phyloP scores from a whole-genome alignment of 1,284 basidiomycete species.

The Tilletiopsis washingtonensis region DNA sequence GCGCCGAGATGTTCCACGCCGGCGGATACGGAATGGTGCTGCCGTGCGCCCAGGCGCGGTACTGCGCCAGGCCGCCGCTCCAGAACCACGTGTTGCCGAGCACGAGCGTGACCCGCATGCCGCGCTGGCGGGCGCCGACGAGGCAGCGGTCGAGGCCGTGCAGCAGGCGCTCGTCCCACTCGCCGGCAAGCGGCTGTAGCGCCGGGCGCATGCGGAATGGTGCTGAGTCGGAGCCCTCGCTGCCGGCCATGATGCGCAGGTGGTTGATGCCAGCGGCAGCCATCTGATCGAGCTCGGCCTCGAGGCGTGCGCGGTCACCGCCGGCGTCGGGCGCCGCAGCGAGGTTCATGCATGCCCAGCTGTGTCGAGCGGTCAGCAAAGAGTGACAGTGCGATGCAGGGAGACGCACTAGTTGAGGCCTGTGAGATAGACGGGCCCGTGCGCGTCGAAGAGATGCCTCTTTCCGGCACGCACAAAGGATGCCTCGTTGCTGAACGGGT shows the following conservation, averaged over 20 bases:
- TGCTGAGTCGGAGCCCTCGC: slow-evolving; percentile 9
- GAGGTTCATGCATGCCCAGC: slow-evolving; percentile 26
- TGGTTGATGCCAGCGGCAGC: slow-evolving; percentile 21
- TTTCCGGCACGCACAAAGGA: too few relatives aligned
- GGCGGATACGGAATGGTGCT: slow-evolving; percentile 20
- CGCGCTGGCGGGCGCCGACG: slow-evolving; percentile 19
- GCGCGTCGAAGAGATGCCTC: too few relatives aligned
- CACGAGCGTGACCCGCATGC: slow-evolving; percentile 27
- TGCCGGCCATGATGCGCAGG: slow-evolving; percentile 25
- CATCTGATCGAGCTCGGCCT: slow-evolving; percentile 24
- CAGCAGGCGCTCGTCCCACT: slow-evolving; percentile 22
- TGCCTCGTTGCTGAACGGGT: too few relatives aligned
- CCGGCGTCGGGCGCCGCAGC: slow-evolving; percentile 18
- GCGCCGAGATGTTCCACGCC: slow-evolving; percentile 16
- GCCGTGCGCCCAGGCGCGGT: not conserved
- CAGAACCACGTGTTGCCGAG: slow-evolving; percentile 17
- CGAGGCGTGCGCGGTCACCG: slow-evolving; percentile 15
- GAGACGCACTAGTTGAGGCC: too few relatives aligned
- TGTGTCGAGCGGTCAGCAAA: too few relatives aligned
- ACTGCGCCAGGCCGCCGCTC: slow-evolving; percentile 15
- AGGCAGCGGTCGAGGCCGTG: slow-evolving; percentile 22
- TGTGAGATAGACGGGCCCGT: too few relatives aligned
- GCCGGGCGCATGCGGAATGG: slow-evolving; percentile 14
- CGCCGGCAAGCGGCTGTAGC: slow-evolving; percentile 8
- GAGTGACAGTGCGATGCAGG: too few relatives aligned